Evolutionary conservation across 495 filamentous ascomycete genomes (phyloP).

Genomic region (Choiromyces venosus): DNA sequence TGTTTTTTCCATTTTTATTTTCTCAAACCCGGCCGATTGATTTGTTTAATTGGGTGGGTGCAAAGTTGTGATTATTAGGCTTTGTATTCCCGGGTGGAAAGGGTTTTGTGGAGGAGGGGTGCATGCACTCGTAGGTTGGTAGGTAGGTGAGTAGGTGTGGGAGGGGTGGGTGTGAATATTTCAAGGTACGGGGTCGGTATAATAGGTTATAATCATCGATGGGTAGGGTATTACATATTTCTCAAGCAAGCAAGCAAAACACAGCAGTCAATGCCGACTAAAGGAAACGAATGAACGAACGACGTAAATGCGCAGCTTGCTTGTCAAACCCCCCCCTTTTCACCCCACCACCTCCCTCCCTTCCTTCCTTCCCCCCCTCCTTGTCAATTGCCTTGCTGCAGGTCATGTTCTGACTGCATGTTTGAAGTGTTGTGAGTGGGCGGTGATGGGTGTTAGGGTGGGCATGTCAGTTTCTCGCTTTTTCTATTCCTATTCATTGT

Average conservation of each 20-base stretch:
- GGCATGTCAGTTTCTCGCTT: background rate
- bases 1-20: constrained; percentile 28
- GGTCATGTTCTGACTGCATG: constrained; percentile 1
- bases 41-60: constrained; percentile 24
- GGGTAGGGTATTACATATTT: background rate
- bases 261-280: constrained; percentile 33
- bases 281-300: background rate
- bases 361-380: too few species aligned
- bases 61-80: background rate
- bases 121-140: background rate
- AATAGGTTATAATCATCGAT: constrained; percentile 22
- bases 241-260: constrained; percentile 22
- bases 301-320: background rate
- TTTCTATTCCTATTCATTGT: background rate
- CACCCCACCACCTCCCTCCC: too few species aligned
- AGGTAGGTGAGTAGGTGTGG: background rate
- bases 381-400: background rate
- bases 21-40: constrained; percentile 15
- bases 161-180: background rate
- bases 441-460: background rate
- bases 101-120: background rate
- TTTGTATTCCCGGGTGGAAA: background rate
- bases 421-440: background rate
- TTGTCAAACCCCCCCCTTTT: constrained; percentile 1
- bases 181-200: background rate